Percentiles rank a stretch among this genome's conserved stretches.
Conservation (phyloP, 257 asterid species). For the Fraxinus excelsior region DNA sequence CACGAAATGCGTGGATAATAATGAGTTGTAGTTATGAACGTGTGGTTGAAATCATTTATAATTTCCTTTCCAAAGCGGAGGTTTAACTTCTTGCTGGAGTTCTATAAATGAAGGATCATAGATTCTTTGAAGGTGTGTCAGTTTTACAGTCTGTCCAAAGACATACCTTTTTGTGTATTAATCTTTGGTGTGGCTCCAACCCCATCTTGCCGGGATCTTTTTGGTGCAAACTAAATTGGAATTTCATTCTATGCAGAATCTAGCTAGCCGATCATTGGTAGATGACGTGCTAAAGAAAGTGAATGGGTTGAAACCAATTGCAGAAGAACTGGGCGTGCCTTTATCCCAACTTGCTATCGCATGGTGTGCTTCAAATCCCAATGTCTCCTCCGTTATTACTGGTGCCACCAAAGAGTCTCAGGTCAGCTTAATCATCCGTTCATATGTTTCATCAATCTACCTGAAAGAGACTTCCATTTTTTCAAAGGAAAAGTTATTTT, state of each 20-base stretch:
- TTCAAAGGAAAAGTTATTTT: no score
- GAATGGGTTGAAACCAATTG: slow-evolving; percentile 77
- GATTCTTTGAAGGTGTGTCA: not conserved
- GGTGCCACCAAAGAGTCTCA: slow-evolving; percentile 94
- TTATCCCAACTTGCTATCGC: slow-evolving; percentile 93
- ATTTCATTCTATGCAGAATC: slow-evolving; percentile 58
- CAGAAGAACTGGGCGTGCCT: slow-evolving; percentile 83
- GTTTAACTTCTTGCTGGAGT: not conserved
- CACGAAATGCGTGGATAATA: no score
- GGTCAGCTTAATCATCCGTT: slow-evolving; percentile 44
- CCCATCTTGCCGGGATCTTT: not conserved
- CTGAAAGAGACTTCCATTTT: no score
- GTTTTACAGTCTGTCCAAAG: not conserved
- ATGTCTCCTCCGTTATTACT: slow-evolving; percentile 92
- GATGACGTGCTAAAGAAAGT: slow-evolving; percentile 87
- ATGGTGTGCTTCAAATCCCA: slow-evolving; percentile 98
- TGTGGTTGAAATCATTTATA: no score
- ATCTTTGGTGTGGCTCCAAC: not conserved
- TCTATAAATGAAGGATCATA: not conserved
- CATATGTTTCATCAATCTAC: no score
- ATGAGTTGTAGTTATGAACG: no score
- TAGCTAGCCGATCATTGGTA: slow-evolving; percentile 84
- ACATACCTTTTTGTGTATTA: not conserved
- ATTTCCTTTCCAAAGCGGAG: no score
- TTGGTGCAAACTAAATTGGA: slow-evolving; percentile 12